Percentiles rank a stretch among this genome's conserved stretches.
These are phyloP conservation scores for Parathielavia hyrcaniae DNA, from an alignment of 495 filamentous ascomycete genomes.

Conservation along the genomic window DNA sequence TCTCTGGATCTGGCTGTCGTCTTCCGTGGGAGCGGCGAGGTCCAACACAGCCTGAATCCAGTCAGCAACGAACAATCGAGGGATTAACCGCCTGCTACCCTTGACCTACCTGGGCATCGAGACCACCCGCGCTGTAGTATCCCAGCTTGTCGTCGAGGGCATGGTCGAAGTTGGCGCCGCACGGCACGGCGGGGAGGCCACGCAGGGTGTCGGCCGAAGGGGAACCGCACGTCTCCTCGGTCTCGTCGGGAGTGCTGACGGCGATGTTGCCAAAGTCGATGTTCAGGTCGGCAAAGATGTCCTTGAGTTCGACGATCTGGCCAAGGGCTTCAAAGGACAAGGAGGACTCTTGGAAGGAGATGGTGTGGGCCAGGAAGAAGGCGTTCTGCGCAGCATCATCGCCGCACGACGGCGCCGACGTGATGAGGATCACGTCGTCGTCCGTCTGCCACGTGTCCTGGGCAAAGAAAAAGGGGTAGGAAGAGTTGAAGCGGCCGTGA, in stretches of 20 bases:
- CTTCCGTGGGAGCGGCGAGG: not conserved
- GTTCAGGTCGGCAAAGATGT: constrained; percentile 13
- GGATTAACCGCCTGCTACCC: too few relatives aligned
- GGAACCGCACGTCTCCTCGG: constrained; percentile 7
- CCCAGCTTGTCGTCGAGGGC: constrained; percentile 18
- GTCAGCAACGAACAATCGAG: too few relatives aligned
- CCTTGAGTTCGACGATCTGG: constrained; percentile 9
- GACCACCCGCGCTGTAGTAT: constrained; percentile 13
- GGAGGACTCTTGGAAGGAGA: constrained; percentile 2
- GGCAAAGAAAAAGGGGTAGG: constrained; percentile 3
- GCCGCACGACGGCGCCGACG: constrained; percentile 15
- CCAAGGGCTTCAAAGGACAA: constrained; percentile 12
- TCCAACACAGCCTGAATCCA: not conserved
- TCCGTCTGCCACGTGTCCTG: constrained; percentile 9
- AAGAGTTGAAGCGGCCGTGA: constrained; percentile 11
- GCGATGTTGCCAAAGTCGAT: constrained; percentile 16
- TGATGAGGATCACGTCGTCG: constrained; percentile 12
- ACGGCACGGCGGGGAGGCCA: constrained; percentile 18
- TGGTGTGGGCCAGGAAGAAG: constrained; percentile 16
- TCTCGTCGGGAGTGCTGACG: not conserved
- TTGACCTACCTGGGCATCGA: not conserved
- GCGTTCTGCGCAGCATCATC: constrained; percentile 13
- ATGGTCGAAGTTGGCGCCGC: constrained; percentile 16
- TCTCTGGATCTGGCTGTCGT: not conserved
- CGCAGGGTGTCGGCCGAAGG: constrained; percentile 6